These are phyloP conservation scores for Globisporangium recalcitrans DNA, from an alignment of 352 stramenopile species.

Conservation along the genomic window DNA sequence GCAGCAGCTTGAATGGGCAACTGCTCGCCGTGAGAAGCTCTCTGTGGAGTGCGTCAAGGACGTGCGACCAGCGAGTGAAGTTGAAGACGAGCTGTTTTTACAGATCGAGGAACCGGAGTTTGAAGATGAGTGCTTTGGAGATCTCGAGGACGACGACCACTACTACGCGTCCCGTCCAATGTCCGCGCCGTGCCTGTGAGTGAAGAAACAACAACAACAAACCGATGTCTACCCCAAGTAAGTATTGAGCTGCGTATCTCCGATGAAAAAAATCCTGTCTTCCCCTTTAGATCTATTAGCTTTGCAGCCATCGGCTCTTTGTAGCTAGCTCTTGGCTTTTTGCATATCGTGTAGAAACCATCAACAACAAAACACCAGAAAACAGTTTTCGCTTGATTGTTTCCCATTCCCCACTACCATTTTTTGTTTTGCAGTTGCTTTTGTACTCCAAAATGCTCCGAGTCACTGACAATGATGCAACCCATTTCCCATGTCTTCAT, in stretches of 20 bases:
- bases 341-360: not conserved
- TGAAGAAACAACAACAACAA: not conserved
- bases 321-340: not conserved
- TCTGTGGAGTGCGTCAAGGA: not conserved
- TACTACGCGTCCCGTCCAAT: conserved; percentile 17
- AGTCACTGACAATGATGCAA: no score
- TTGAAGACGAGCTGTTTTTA: conserved; percentile 6
- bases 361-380: no score
- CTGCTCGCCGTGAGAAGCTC: not conserved
- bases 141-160: conserved; percentile 16
- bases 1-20: not conserved
- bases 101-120: conserved; percentile 9
- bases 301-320: not conserved
- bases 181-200: conserved; percentile 17
- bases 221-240: not conserved
- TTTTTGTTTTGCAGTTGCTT: no score
- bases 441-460: no score
- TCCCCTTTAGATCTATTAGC: not conserved
- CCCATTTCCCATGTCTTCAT: no score
- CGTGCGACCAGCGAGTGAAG: not conserved
- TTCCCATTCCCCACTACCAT: no score
- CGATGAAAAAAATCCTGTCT: not conserved
- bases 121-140: conserved; percentile 13
- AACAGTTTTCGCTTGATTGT: no score
- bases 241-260: conserved; percentile 5